A percentile compares a stretch with the other conserved stretches of the same genome.
Conservation (phyloP, 768 basidiomycete species). For the Boletus eberwhitei region DNA sequence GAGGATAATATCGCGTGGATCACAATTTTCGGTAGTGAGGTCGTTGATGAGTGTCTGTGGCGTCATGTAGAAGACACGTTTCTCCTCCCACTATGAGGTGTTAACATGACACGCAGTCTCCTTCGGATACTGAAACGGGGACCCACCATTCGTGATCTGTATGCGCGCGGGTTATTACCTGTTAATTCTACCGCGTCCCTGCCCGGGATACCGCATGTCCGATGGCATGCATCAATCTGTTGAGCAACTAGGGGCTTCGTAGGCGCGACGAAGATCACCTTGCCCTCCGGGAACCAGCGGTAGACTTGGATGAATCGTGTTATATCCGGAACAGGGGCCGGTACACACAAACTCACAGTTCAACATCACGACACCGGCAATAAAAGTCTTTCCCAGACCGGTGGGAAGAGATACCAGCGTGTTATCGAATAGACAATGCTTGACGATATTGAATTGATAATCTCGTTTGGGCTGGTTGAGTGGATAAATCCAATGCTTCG, state of each 20-base stretch:
- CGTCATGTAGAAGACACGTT: conserved; percentile 92
- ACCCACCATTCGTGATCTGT: conserved; percentile 61
- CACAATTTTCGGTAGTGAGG: conserved; percentile 65
- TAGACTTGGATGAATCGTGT: conserved; percentile 52
- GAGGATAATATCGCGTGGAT: conserved; percentile 76
- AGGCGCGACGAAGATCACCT: conserved; percentile 92
- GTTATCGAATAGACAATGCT: conserved; percentile 83
- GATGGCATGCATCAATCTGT: conserved; percentile 90
- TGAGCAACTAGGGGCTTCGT: conserved; percentile 96
- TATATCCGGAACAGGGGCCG: background rate
- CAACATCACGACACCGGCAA: conserved; percentile 95
- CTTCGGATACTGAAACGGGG: background rate
- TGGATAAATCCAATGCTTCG: conserved; percentile 89
- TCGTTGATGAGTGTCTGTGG: conserved; percentile 95
- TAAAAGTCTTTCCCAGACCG: conserved; percentile 96
- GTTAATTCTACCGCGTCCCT: conserved; percentile 84
- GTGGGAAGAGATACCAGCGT: conserved; percentile 93
- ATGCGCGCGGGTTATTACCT: conserved; percentile 56
- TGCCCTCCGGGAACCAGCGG: conserved; percentile 89
- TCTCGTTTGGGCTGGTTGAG: conserved; percentile 83
- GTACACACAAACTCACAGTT: conserved; percentile 59
- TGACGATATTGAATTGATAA: conserved; percentile 94
- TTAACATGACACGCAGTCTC: background rate
- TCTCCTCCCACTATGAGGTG: conserved; percentile 63
- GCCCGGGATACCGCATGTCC: conserved; percentile 90